phyloP scores from a whole-genome alignment of 495 filamentous ascomycete species.

The Choiromyces venosus region DNA sequence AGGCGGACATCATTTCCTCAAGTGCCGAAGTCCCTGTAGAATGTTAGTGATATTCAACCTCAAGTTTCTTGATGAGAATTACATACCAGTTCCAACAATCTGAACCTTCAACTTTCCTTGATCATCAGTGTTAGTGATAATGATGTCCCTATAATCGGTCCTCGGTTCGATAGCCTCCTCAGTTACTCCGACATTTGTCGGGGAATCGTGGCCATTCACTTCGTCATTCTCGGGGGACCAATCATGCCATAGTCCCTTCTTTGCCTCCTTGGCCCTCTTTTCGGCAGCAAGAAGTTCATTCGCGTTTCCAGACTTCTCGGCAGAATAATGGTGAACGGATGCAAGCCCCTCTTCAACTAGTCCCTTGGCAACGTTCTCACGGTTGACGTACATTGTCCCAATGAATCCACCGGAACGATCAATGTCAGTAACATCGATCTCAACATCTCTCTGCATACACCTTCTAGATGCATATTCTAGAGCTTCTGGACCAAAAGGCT shows the following conservation, averaged over 20 bases:
- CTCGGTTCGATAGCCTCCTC: constrained; percentile 51
- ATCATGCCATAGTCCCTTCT: constrained; percentile 86
- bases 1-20: constrained; percentile 77
- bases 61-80: background rate
- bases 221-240: constrained; percentile 72
- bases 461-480: constrained; percentile 81
- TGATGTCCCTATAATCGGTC: constrained; percentile 85
- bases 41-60: constrained; percentile 2
- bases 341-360: constrained; percentile 92
- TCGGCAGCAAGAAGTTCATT: constrained; percentile 83
- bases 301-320: constrained; percentile 86
- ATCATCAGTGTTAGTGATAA: constrained; percentile 80
- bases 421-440: constrained; percentile 89
- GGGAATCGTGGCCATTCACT: constrained; percentile 46
- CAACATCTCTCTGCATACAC: constrained; percentile 90
- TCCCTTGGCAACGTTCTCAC: constrained; percentile 90
- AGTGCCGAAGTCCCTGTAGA: constrained; percentile 66
- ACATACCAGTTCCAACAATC: constrained; percentile 59
- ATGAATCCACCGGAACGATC: constrained; percentile 98
- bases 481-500: constrained; percentile 94
- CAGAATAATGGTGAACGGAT: constrained; percentile 85
- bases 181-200: constrained; percentile 34
- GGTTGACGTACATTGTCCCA: constrained; percentile 85
- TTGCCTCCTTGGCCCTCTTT: constrained; percentile 74
- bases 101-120: constrained; percentile 78